phyloP scores from a whole-genome alignment of 371 early-diverging fungal species.

The Thermomucor indicae-seudaticae region DNA sequence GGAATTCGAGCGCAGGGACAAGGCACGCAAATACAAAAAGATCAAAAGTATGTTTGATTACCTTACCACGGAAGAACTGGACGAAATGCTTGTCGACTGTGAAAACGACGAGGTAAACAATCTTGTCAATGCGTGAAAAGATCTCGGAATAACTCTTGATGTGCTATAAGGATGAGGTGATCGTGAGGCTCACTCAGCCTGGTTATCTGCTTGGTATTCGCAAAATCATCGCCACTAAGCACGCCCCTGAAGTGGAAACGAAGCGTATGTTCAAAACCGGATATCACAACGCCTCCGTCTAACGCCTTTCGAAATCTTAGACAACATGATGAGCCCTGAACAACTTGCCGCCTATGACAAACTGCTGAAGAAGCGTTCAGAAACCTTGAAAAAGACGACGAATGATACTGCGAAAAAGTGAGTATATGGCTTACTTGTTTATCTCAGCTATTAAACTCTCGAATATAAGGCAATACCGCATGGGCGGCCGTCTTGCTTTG shows the following conservation, averaged over 20 bases:
- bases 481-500: slow-evolving; percentile 75
- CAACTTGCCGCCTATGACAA: slow-evolving; percentile 80
- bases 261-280: slow-evolving; percentile 2
- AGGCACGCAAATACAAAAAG: slow-evolving; percentile 65
- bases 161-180: slow-evolving; percentile 57
- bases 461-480: slow-evolving; percentile 56
- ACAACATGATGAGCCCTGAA: slow-evolving; percentile 63
- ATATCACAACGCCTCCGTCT: background rate
- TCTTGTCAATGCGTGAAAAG: background rate
- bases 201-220: slow-evolving; percentile 69
- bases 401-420: slow-evolving; percentile 74
- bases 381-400: slow-evolving; percentile 73
- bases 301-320: slow-evolving; percentile 3
- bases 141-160: background rate
- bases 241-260: slow-evolving; percentile 31
- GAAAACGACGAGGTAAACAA: slow-evolving; percentile 67
- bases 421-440: background rate
- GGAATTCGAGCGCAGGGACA: slow-evolving; percentile 73
- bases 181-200: slow-evolving; percentile 68
- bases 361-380: slow-evolving; percentile 76
- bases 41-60: slow-evolving; percentile 72
- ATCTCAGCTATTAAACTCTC: background rate
- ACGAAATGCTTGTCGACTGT: slow-evolving; percentile 71
- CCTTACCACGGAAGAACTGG: slow-evolving; percentile 77
- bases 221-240: slow-evolving; percentile 62